These are phyloP conservation scores for Phytophthora pluvialis DNA, from an alignment of 352 stramenopile species.

Conservation along the genomic window DNA sequence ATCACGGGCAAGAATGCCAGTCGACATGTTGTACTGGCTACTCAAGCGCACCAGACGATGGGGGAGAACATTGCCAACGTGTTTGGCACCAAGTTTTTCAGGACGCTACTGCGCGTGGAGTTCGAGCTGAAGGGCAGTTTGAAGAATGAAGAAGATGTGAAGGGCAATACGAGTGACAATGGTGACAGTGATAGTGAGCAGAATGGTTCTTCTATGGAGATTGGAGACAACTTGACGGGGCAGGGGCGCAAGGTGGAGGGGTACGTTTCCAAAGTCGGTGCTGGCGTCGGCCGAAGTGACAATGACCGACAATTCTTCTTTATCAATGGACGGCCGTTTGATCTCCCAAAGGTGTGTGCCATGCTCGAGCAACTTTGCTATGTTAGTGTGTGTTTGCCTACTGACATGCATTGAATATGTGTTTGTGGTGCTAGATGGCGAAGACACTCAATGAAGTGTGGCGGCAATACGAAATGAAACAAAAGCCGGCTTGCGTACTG, in stretches of 20 bases:
- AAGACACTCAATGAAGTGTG: conserved; percentile 92
- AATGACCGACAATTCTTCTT: conserved; percentile 96
- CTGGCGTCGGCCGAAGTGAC: conserved; percentile 75
- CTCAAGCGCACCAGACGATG: conserved; percentile 65
- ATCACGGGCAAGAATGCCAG: conserved; percentile 50
- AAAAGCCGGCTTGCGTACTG: conserved; percentile 95
- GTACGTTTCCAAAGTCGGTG: conserved; percentile 74
- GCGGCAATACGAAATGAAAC: conserved; percentile 89
- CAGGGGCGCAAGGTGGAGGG: conserved; percentile 58
- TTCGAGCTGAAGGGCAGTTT: conserved; percentile 59
- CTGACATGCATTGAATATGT: conserved; percentile 3
- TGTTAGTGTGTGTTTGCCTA: neutral
- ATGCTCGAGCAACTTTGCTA: neutral
- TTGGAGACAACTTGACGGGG: conserved; percentile 27
- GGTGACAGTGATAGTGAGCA: conserved; percentile 30
- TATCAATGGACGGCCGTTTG: conserved; percentile 96
- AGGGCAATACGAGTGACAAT: conserved; percentile 23
- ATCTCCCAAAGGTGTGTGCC: conserved; percentile 81
- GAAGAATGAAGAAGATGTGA: conserved; percentile 19
- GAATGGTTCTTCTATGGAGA: conserved; percentile 16
- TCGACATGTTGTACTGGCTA: conserved; percentile 69
- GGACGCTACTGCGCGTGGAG: conserved; percentile 71
- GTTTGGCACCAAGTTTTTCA: conserved; percentile 93
- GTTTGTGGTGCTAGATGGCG: conserved; percentile 48
- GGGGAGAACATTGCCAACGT: conserved; percentile 91